A percentile compares a stretch with the other conserved stretches of the same genome.
These are phyloP conservation scores for Rhizoclosmatium globosum DNA, from an alignment of 192 early-diverging fungal species.

Conservation along the genomic window DNA sequence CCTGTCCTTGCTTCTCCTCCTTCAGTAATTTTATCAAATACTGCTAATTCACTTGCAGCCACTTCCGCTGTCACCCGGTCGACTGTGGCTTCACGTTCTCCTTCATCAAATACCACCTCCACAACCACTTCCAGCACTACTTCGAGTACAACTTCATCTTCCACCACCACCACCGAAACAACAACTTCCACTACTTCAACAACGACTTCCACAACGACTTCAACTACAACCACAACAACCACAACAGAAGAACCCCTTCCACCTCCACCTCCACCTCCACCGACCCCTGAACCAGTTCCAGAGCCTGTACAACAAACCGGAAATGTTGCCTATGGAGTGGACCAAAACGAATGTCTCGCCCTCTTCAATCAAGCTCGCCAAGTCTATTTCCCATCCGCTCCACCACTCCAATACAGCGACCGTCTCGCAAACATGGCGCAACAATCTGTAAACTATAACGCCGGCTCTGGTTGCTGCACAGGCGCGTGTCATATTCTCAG, in stretches of 20 bases:
- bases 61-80: no score
- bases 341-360: neutral
- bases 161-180: no score
- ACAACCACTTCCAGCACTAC: no score
- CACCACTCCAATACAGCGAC: neutral
- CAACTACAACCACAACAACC: neutral
- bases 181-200: neutral
- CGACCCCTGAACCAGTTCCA: neutral
- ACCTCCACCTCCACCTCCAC: neutral
- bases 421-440: constrained; percentile 13
- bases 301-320: neutral
- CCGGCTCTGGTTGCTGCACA: constrained; percentile 10
- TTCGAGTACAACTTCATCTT: no score
- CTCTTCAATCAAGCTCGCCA: neutral
- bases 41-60: no score
- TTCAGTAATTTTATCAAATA: no score
- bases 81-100: no score
- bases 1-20: no score
- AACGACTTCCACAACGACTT: neutral
- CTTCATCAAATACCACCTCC: no score
- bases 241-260: no score
- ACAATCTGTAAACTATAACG: constrained; percentile 12
- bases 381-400: neutral
- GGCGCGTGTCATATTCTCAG: constrained; percentile 10
- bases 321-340: no score